Conservation (phyloP, 106 monocot species). For the Hemerocallis citrina region DNA sequence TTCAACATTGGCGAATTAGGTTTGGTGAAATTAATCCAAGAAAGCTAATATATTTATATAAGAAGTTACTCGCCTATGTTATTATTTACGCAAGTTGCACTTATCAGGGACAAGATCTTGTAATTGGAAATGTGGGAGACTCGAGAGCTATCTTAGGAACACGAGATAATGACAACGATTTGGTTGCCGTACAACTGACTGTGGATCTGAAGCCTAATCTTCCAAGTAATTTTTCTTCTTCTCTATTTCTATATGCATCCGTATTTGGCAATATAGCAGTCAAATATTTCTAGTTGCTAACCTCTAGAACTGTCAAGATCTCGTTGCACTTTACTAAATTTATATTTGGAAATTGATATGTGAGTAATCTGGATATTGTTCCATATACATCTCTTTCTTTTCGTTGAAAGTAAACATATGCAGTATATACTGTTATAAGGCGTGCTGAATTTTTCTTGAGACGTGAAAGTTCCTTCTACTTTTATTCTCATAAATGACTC, state of each 20-base stretch:
- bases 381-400: background rate
- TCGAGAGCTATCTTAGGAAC: slow-evolving; percentile 86
- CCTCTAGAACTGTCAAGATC: background rate
- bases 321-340: background rate
- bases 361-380: background rate
- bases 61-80: background rate
- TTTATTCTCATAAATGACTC: too few relatives aligned
- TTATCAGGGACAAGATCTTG: slow-evolving; percentile 73
- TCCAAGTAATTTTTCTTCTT: slow-evolving; percentile 50
- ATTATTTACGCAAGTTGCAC: background rate
- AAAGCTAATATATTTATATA: background rate
- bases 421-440: too few relatives aligned
- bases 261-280: background rate
- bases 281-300: background rate
- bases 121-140: slow-evolving; percentile 89
- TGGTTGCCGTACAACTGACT: slow-evolving; percentile 75
- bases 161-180: slow-evolving; percentile 50
- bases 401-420: too few relatives aligned
- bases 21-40: background rate
- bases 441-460: too few relatives aligned
- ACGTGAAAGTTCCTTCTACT: too few relatives aligned
- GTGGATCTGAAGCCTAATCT: slow-evolving; percentile 91
- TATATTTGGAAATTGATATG: background rate
- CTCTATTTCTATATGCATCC: background rate
- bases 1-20: background rate